A percentile compares a stretch with the other conserved stretches of the same genome.
Evolutionary conservation across 1,139 yeast genomes (phyloP).

Genomic region (Saccharomyces uvarum): DNA sequence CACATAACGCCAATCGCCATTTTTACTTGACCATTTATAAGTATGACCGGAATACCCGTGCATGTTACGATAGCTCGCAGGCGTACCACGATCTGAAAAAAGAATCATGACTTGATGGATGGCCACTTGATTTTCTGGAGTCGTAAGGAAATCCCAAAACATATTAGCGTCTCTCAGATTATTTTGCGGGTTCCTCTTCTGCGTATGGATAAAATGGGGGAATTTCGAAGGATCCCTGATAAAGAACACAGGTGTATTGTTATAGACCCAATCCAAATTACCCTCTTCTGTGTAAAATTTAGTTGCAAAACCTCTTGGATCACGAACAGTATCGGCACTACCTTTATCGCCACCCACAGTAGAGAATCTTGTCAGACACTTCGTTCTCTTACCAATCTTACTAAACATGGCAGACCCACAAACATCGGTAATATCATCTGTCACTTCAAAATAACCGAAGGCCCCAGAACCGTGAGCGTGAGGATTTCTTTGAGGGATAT

Average conservation of each 20-base stretch:
- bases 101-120: slow-evolving; percentile 56
- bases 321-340: slow-evolving; percentile 50
- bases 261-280: slow-evolving; percentile 54
- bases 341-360: slow-evolving; percentile 58
- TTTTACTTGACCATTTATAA: slow-evolving; percentile 57
- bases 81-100: slow-evolving; percentile 65
- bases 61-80: slow-evolving; percentile 58
- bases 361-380: slow-evolving; percentile 45
- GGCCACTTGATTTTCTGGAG: slow-evolving; percentile 51
- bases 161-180: slow-evolving; percentile 69
- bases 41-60: slow-evolving; percentile 69
- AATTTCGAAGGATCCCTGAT: slow-evolving; percentile 54
- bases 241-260: slow-evolving; percentile 54
- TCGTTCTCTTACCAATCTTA: slow-evolving; percentile 43
- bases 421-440: slow-evolving; percentile 48
- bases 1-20: slow-evolving; percentile 60
- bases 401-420: slow-evolving; percentile 45
- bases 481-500: slow-evolving; percentile 58
- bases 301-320: slow-evolving; percentile 53
- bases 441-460: slow-evolving; percentile 51
- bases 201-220: slow-evolving; percentile 54
- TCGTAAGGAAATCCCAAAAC: slow-evolving; percentile 63
- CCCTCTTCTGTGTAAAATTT: slow-evolving; percentile 55
- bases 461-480: slow-evolving; percentile 64
- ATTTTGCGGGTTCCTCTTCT: slow-evolving; percentile 73